These are phyloP conservation scores for Croton laevigatus DNA, from an alignment of 441 rosid species.

Conservation along the genomic window DNA sequence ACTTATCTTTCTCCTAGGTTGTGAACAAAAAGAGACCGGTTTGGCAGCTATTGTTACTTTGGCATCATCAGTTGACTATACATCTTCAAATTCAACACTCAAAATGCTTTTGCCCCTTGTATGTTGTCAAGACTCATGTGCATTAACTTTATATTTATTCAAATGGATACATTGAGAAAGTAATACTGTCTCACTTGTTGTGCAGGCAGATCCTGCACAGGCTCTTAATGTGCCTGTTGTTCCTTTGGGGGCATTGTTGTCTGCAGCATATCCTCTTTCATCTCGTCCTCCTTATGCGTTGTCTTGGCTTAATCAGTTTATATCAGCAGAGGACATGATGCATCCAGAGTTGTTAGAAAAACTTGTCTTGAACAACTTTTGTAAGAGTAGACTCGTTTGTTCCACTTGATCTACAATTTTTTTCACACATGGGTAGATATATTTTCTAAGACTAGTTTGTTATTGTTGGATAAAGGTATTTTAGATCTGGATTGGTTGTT, in stretches of 20 bases:
- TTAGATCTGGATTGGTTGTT: neutral
- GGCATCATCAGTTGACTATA: constrained; percentile 95
- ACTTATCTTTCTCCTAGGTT: constrained; percentile 44
- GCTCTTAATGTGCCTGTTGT: constrained; percentile 92
- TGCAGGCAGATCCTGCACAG: constrained; percentile 95
- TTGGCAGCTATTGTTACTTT: constrained; percentile 77
- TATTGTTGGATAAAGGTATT: neutral
- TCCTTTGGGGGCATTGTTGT: constrained; percentile 75
- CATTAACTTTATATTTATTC: neutral
- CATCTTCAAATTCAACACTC: constrained; percentile 76
- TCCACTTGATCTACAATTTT: neutral
- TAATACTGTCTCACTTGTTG: constrained; percentile 22
- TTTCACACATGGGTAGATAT: neutral
- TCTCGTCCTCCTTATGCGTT: constrained; percentile 72
- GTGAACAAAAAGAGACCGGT: constrained; percentile 62
- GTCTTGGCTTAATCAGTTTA: constrained; percentile 78
- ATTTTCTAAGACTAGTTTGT: too few relatives aligned
- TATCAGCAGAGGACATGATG: constrained; percentile 98
- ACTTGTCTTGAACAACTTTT: constrained; percentile 90
- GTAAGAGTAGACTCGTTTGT: constrained; percentile 46
- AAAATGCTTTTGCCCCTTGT: constrained; percentile 91
- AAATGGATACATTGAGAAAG: constrained; percentile 16
- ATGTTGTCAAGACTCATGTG: constrained; percentile 27
- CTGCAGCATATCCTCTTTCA: constrained; percentile 93
- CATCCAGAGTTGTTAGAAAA: constrained; percentile 86